These are phyloP conservation scores for Friedmanniomyces endolithicus DNA, from an alignment of 495 filamentous ascomycete species.

Conservation along the genomic window DNA sequence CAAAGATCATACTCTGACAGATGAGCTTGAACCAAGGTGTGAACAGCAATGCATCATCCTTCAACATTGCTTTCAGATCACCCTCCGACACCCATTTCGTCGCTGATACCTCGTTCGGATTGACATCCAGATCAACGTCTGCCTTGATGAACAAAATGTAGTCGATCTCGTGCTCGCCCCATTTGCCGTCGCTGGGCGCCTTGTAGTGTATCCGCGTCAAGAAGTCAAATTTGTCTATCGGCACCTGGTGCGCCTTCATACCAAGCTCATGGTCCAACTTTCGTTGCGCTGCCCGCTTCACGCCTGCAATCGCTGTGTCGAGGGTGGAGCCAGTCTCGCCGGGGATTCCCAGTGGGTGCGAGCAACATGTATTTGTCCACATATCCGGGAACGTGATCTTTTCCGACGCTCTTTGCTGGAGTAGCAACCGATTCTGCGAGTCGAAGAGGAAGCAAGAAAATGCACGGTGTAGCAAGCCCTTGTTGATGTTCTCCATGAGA, in stretches of 20 bases:
- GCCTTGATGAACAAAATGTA: constrained; percentile 98
- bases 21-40: constrained; percentile 99
- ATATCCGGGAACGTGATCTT: constrained; percentile 99
- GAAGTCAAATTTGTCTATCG: constrained; percentile 81
- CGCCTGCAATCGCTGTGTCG: constrained; percentile 65
- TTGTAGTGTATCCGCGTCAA: constrained; percentile 96
- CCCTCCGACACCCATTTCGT: constrained; percentile 70
- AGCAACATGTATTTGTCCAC: constrained; percentile 99
- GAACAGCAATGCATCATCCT: constrained; percentile 65
- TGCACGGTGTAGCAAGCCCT: constrained; percentile 87
- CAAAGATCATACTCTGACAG: constrained; percentile 91
- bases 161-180: constrained; percentile 99
- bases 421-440: constrained; percentile 68
- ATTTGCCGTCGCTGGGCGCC: constrained; percentile 91
- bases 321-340: constrained; percentile 81
- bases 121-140: constrained; percentile 67
- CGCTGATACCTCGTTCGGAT: constrained; percentile 77
- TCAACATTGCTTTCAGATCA: constrained; percentile 75
- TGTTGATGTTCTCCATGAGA: constrained; percentile 94
- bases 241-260: constrained; percentile 83
- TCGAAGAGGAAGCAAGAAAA: constrained; percentile 99
- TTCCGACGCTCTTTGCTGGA: constrained; percentile 89
- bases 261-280: constrained; percentile 93
- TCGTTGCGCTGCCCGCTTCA: constrained; percentile 78
- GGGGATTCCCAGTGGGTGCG: constrained; percentile 83